Evolutionary conservation across 1,139 yeast genomes (phyloP).

Genomic region (Pneumocystis oryctolagi): DNA sequence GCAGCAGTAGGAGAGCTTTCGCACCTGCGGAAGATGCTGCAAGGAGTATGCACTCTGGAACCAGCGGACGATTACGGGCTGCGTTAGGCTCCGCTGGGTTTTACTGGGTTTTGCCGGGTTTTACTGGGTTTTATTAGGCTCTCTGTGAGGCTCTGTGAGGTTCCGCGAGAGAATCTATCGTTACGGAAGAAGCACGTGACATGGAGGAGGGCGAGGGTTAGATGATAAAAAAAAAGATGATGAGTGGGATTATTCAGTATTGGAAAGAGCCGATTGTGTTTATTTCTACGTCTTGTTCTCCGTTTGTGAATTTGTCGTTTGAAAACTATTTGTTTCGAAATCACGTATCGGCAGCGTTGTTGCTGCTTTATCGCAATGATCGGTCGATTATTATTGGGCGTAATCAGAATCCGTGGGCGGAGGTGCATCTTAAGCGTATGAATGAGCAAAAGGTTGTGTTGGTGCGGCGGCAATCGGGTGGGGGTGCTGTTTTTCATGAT

Average conservation of each 20-base stretch:
- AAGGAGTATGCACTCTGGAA: neutral
- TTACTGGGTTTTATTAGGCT: neutral
- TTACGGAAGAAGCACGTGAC: too few species aligned
- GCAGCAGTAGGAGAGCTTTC: neutral
- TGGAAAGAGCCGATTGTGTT: conserved; percentile 16
- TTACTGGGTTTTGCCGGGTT: neutral
- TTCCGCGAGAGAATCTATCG: too few species aligned
- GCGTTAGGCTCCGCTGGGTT: neutral
- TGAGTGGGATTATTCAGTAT: neutral
- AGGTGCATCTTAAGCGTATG: conserved; percentile 51
- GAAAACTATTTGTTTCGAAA: conserved; percentile 63
- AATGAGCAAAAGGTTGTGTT: conserved; percentile 45
- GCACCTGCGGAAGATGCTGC: neutral
- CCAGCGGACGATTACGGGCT: neutral
- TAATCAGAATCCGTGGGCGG: conserved; percentile 91
- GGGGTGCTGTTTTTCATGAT: conserved; percentile 96
- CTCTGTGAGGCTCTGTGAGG: too few species aligned
- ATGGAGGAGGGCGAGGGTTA: too few species aligned
- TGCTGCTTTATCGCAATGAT: conserved; percentile 58
- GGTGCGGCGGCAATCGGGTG: conserved; percentile 74
- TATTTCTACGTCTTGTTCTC: conserved; percentile 42
- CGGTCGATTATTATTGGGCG: conserved; percentile 92
- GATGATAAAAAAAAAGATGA: too few species aligned
- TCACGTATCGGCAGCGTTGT: conserved; percentile 29
- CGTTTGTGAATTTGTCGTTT: conserved; percentile 61